Conservation (phyloP, 1,139 yeast species). For the Suhomyces kunorum region DNA sequence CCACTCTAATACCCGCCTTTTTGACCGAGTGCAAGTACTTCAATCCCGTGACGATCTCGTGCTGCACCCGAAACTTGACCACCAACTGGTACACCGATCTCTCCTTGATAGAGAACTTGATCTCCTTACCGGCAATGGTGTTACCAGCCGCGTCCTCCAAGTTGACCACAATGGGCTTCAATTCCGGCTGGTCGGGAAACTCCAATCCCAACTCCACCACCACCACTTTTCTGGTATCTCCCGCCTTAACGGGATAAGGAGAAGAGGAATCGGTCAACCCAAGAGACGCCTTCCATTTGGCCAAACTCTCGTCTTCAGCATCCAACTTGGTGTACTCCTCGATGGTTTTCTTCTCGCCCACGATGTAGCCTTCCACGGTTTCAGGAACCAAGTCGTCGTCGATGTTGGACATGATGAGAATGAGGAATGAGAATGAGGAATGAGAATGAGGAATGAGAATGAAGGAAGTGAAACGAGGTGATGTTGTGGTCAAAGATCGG, state of each 20-base stretch:
- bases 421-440: no score
- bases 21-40: slow-evolving; percentile 83
- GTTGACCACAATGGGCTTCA: slow-evolving; percentile 63
- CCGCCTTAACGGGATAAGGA: slow-evolving; percentile 65
- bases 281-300: slow-evolving; percentile 89
- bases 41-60: slow-evolving; percentile 88
- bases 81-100: slow-evolving; percentile 71
- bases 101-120: slow-evolving; percentile 76
- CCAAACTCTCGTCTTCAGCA: slow-evolving; percentile 87
- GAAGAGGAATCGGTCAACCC: slow-evolving; percentile 62
- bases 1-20: slow-evolving; percentile 85
- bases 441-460: no score
- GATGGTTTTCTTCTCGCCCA: slow-evolving; percentile 81
- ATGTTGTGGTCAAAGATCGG: no score
- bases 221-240: slow-evolving; percentile 77
- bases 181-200: slow-evolving; percentile 58
- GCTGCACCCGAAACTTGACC: slow-evolving; percentile 82
- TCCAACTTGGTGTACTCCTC: slow-evolving; percentile 83
- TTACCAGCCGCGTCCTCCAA: slow-evolving; percentile 57
- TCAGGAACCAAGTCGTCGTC: slow-evolving; percentile 69
- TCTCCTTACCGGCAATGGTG: slow-evolving; percentile 50
- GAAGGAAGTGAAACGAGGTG: no score
- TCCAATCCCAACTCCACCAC: slow-evolving; percentile 72
- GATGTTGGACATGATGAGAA: slow-evolving; percentile 22
- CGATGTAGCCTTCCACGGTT: slow-evolving; percentile 67